Percentiles rank a stretch among this genome's conserved stretches.
Evolutionary conservation across 169 alveolate species (phyloP).

Genomic region (Plasmodium ovale): DNA sequence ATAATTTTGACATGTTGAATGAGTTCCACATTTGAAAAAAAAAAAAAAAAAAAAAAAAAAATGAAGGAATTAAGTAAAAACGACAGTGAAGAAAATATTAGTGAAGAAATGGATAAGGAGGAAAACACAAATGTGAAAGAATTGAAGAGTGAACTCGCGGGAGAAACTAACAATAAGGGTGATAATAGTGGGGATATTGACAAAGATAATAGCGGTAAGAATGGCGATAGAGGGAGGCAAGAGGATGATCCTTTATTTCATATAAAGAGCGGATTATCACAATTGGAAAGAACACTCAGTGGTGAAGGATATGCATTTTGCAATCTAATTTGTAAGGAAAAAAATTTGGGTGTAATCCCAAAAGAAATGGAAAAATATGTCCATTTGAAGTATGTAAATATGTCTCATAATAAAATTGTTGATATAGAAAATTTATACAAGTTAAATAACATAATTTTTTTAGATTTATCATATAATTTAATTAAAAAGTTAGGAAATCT

Average conservation of each 20-base stretch:
- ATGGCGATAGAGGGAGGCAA: neutral
- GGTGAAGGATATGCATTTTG: constrained; percentile 71
- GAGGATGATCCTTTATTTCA: neutral
- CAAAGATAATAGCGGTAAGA: neutral
- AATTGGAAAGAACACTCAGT: constrained; percentile 33
- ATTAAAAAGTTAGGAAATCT: constrained; percentile 7
- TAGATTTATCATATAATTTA: constrained; percentile 49
- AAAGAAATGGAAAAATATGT: constrained; percentile 28
- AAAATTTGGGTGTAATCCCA: constrained; percentile 26
- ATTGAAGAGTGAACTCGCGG: neutral
- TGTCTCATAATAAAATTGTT: constrained; percentile 53
- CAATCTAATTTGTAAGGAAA: constrained; percentile 36
- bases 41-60: too few species aligned
- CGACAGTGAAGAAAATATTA: neutral
- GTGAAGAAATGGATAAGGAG: too few species aligned
- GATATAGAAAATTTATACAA: constrained; percentile 18
- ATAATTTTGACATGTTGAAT: neutral
- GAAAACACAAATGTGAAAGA: neutral
- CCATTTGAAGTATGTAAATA: constrained; percentile 54
- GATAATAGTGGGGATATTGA: neutral
- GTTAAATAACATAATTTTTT: constrained; percentile 21
- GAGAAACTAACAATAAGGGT: neutral
- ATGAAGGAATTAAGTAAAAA: neutral
- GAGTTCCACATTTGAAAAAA: neutral
- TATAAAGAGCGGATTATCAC: constrained; percentile 35